Evolutionary conservation across 2,329 filamentous ascomycete genomes (phyloP), one percentile per base, ranked within the genome.

Genomic region (Acrocalymma vagum): DNA sequence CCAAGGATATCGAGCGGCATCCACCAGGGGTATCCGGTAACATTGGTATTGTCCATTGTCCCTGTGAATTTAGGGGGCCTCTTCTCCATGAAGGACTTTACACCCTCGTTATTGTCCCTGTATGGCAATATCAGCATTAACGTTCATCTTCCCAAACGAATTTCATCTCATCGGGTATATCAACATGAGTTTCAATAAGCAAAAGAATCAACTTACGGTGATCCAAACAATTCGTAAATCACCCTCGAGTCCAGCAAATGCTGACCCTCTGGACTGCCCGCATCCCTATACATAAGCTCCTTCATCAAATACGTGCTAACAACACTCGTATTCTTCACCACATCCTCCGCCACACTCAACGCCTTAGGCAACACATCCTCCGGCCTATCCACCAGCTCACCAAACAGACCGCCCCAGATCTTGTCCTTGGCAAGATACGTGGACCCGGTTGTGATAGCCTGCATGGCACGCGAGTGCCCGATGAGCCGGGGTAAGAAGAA

Each of bases 401-500:
- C 83, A 67, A 91, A 92, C 9, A 92, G 71, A 8, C 74, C 79
- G 34, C 74, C 76, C 40, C 83, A 78, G 37, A 84, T 72, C 16
- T 69, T 67, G 60, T 82, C 72, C 20, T 33, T 45, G 1, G 75
- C 75, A 1, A 57, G 60, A 58, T 85, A 87, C 0, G 83, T 83
- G 3, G 71, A 71, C 0, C 87, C 87, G 0, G 86, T 90, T 3
- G 86, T 88, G 28, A 82, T 74, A 20, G 88, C 76, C 58, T 86
- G 81, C 63, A 86, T 70, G 1, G 86, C 85, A 49, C 80, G 78
- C 10, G 78, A 79, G 39, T 79, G 73, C 42, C 88, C 87, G 45
- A 90, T 78, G 17, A 90, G 73, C 0, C 85, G 79, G 3, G 87
- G 87, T 23, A 91, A 75, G 73, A 88, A 91, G 67, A 80, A 91